Conservation (phyloP, 305 asterid genomes). For the Rubia tinctorum region DNA sequence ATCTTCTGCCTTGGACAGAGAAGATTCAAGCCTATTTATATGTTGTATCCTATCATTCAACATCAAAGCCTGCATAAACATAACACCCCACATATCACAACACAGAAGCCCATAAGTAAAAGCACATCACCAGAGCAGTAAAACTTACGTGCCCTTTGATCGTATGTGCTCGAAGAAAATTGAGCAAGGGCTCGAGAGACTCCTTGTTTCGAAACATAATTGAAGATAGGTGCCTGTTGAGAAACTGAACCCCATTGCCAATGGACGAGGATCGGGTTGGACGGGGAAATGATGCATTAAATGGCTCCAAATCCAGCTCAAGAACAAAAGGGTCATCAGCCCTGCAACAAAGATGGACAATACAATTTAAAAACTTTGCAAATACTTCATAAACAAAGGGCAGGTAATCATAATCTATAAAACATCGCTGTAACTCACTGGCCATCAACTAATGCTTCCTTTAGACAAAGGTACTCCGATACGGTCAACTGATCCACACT, state of each 20-base stretch:
- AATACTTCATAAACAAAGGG: background rate
- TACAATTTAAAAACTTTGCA: slow-evolving; percentile 10
- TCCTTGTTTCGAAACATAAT: slow-evolving; percentile 90
- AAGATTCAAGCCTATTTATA: slow-evolving; percentile 74
- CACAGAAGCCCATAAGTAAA: background rate
- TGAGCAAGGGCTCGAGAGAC: slow-evolving; percentile 81
- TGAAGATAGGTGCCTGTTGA: slow-evolving; percentile 96
- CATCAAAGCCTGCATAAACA: slow-evolving; percentile 63
- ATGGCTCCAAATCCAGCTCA: slow-evolving; percentile 98
- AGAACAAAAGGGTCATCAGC: slow-evolving; percentile 52
- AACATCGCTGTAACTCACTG: slow-evolving; percentile 47
- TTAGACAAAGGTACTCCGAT: slow-evolving; percentile 79
- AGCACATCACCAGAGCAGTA: background rate
- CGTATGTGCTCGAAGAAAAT: slow-evolving; percentile 81
- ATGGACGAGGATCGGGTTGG: slow-evolving; percentile 86
- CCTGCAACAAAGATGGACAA: slow-evolving; percentile 37
- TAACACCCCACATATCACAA: background rate
- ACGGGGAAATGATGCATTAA: slow-evolving; percentile 88
- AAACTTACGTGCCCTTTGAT: slow-evolving; percentile 85
- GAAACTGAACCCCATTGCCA: slow-evolving; percentile 98
- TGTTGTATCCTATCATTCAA: slow-evolving; percentile 83
- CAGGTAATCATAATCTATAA: background rate
- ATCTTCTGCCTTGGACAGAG: slow-evolving; percentile 84
- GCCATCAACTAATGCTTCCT: slow-evolving; percentile 91
- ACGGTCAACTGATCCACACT: slow-evolving; percentile 85